A percentile compares a stretch with the other conserved stretches of the same genome.
Evolutionary conservation across 2,329 filamentous ascomycete species (phyloP).

Genomic region (Diplodia mutila): DNA sequence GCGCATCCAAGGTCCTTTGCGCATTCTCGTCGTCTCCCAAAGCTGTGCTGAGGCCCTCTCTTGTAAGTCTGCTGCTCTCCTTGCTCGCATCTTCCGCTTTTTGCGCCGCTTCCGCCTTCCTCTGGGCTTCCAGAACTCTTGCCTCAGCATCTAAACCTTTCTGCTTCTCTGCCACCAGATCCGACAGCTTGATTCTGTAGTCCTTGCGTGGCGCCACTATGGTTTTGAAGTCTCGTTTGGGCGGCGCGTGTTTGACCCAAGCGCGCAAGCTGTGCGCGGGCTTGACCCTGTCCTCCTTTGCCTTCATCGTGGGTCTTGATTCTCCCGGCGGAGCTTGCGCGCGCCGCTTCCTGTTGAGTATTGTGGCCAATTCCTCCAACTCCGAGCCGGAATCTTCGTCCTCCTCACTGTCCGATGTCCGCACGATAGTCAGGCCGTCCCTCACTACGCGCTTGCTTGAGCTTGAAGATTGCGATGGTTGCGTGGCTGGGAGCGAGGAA

Average conservation of each 20-base stretch:
- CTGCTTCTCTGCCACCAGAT: constrained; percentile 36
- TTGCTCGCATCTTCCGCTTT: constrained; percentile 54
- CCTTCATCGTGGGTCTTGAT: constrained; percentile 32
- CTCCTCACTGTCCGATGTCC: constrained; percentile 73
- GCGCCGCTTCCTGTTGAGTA: constrained; percentile 26
- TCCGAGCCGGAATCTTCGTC: constrained; percentile 43
- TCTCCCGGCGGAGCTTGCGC: constrained; percentile 32
- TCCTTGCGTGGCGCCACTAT: not conserved
- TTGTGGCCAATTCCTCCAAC: constrained; percentile 47
- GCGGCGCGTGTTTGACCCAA: not conserved
- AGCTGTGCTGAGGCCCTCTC: not conserved
- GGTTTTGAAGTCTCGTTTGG: not conserved
- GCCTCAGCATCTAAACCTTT: constrained; percentile 39
- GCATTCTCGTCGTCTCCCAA: not conserved
- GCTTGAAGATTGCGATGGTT: constrained; percentile 28
- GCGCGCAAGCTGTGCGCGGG: not conserved
- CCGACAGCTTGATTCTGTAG: constrained; percentile 47
- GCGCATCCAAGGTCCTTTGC: constrained; percentile 2
- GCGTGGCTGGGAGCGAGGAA: constrained; percentile 31
- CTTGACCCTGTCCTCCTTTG: constrained; percentile 27
- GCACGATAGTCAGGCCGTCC: constrained; percentile 55
- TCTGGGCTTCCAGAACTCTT: constrained; percentile 30
- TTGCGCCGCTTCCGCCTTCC: constrained; percentile 45
- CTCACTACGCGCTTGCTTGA: constrained; percentile 58
- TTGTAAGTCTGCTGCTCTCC: not conserved